Conservation (phyloP, 148 eudicot species). For the Nepenthes mirabilis region DNA sequence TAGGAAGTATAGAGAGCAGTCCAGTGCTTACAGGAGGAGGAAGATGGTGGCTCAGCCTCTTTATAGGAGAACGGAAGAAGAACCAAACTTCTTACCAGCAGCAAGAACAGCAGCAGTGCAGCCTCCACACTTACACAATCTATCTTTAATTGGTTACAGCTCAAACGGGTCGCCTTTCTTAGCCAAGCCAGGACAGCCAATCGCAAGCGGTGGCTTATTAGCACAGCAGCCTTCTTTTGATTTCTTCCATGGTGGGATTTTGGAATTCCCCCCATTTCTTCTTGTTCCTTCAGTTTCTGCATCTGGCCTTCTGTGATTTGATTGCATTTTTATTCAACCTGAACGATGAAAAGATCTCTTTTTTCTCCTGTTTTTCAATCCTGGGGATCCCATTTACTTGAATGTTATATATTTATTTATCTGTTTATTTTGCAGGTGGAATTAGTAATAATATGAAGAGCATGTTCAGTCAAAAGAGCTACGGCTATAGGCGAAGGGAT, state of each 20-base stretch:
- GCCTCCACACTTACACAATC: neutral
- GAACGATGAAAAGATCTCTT: no score
- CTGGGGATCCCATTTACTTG: no score
- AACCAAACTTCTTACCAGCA: neutral
- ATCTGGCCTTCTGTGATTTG: neutral
- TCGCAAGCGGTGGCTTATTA: conserved; percentile 5
- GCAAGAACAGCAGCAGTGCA: neutral
- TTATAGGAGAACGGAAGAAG: neutral
- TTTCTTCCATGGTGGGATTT: conserved; percentile 21
- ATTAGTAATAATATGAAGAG: no score
- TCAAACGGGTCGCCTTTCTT: neutral
- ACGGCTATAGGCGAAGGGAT: no score
- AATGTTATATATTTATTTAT: no score
- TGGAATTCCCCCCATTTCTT: neutral
- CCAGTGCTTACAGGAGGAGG: conserved; percentile 39
- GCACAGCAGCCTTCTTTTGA: conserved; percentile 15
- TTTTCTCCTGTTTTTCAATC: no score
- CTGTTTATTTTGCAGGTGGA: no score
- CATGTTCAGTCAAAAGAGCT: no score
- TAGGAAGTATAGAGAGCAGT: conserved; percentile 60
- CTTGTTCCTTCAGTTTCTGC: neutral
- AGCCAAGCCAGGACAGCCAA: neutral
- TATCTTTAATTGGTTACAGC: neutral
- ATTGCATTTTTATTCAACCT: no score
- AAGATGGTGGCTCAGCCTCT: conserved; percentile 2